Conservation (phyloP, 108 stramenopile genomes). For the Pseudonitzschia multiseries region DNA sequence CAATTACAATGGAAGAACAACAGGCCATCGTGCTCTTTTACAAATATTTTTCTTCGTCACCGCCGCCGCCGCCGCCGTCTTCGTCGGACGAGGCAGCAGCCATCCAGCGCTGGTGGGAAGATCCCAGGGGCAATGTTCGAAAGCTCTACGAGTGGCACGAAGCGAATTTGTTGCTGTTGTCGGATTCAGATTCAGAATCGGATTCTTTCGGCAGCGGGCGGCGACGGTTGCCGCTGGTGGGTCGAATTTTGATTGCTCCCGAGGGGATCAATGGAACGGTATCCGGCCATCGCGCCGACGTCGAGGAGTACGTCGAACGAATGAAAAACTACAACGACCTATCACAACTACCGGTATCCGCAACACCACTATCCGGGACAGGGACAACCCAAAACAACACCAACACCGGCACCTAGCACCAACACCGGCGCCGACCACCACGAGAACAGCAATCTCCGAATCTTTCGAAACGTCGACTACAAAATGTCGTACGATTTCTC, state of each 20-base stretch:
- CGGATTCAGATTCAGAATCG: not conserved
- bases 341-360: too few relatives aligned
- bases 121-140: not conserved
- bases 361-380: too few relatives aligned
- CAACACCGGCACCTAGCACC: too few relatives aligned
- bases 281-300: conserved; percentile 31
- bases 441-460: not conserved
- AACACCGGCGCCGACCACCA: not conserved
- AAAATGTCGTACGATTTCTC: conserved; percentile 43
- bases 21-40: conserved; percentile 21
- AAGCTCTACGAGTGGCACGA: conserved; percentile 16
- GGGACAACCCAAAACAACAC: too few relatives aligned
- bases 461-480: conserved; percentile 73
- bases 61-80: not conserved
- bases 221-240: conserved; percentile 43
- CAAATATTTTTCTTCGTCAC: conserved; percentile 12
- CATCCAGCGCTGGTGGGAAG: conserved; percentile 11
- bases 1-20: not conserved
- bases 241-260: conserved; percentile 55
- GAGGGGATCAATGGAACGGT: conserved; percentile 84
- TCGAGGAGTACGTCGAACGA: conserved; percentile 41
- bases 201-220: conserved; percentile 24
- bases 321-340: conserved; percentile 35
- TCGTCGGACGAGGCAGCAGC: not conserved
- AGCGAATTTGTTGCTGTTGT: not conserved